These are phyloP conservation scores for Aspergillus clavatus DNA, from an alignment of 2,329 filamentous ascomycete species.

Conservation along the genomic window DNA sequence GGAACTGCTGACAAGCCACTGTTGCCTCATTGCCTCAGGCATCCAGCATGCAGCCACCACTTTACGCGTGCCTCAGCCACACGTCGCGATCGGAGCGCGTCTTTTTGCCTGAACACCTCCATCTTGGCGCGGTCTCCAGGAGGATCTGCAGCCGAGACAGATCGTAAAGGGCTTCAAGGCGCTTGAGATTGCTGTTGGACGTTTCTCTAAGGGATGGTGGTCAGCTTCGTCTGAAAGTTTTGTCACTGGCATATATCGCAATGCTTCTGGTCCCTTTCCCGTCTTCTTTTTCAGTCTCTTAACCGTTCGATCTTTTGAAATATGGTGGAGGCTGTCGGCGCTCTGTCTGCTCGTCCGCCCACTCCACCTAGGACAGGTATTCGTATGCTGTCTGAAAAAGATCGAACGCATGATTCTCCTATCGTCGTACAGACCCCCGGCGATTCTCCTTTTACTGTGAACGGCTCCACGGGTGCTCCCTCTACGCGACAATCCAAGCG, in stretches of 20 bases:
- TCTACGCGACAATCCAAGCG: slow-evolving; percentile 47
- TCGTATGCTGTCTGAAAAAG: slow-evolving; percentile 25
- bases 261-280: slow-evolving; percentile 24
- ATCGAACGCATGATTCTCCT: slow-evolving; percentile 38
- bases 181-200: neutral
- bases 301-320: slow-evolving; percentile 22
- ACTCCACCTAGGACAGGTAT: slow-evolving; percentile 49
- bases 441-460: slow-evolving; percentile 41
- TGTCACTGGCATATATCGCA: slow-evolving; percentile 17
- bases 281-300: slow-evolving; percentile 13
- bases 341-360: slow-evolving; percentile 50
- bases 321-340: slow-evolving; percentile 44
- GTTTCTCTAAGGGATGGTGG: slow-evolving; percentile 13
- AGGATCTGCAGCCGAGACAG: neutral
- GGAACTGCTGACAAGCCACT: no score
- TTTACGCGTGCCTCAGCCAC: slow-evolving; percentile 32
- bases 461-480: slow-evolving; percentile 31
- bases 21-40: slow-evolving; percentile 23
- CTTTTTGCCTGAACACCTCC: slow-evolving; percentile 10
- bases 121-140: slow-evolving; percentile 19
- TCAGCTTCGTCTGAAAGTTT: slow-evolving; percentile 17
- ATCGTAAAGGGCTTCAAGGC: neutral
- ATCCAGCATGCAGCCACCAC: slow-evolving; percentile 25
- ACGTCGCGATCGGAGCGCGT: slow-evolving; percentile 18
- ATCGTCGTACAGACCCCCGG: slow-evolving; percentile 35